Evolutionary conservation across 1,139 yeast genomes (phyloP).

Genomic region (Hansenula lynferdii): DNA sequence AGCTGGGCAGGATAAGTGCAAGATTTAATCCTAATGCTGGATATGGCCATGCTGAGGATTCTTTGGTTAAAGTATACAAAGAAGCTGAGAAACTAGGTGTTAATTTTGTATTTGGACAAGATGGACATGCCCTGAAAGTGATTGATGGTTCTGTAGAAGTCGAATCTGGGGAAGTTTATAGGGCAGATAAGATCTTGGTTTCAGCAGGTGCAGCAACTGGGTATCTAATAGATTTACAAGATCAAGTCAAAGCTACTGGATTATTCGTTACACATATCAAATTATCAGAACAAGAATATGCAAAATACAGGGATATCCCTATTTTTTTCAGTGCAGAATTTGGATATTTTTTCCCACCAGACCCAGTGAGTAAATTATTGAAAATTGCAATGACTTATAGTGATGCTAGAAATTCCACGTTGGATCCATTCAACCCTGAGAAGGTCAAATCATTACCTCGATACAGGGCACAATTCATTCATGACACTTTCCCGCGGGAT

Average conservation of each 20-base stretch:
- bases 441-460: constrained; percentile 31
- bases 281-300: constrained; percentile 31
- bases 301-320: constrained; percentile 30
- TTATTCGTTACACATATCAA: constrained; percentile 38
- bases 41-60: constrained; percentile 30
- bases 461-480: constrained; percentile 27
- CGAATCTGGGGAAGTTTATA: constrained; percentile 6
- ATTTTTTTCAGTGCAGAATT: constrained; percentile 38
- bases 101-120: constrained; percentile 27
- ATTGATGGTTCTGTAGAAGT: constrained; percentile 9
- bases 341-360: constrained; percentile 48
- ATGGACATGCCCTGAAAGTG: constrained; percentile 27
- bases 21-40: constrained; percentile 30
- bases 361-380: constrained; percentile 29
- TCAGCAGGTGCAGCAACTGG: constrained; percentile 36
- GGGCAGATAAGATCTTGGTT: constrained; percentile 29
- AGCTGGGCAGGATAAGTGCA: constrained; percentile 18
- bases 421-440: constrained; percentile 22
- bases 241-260: constrained; percentile 33
- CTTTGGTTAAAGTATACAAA: constrained; percentile 25
- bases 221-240: constrained; percentile 28
- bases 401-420: constrained; percentile 28
- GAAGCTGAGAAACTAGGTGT: constrained; percentile 31
- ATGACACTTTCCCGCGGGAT: constrained; percentile 32
- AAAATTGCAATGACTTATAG: constrained; percentile 37